These are phyloP conservation scores for Coemansia sp. DNA, from an alignment of 192 early-diverging fungal species.

Conservation along the genomic window DNA sequence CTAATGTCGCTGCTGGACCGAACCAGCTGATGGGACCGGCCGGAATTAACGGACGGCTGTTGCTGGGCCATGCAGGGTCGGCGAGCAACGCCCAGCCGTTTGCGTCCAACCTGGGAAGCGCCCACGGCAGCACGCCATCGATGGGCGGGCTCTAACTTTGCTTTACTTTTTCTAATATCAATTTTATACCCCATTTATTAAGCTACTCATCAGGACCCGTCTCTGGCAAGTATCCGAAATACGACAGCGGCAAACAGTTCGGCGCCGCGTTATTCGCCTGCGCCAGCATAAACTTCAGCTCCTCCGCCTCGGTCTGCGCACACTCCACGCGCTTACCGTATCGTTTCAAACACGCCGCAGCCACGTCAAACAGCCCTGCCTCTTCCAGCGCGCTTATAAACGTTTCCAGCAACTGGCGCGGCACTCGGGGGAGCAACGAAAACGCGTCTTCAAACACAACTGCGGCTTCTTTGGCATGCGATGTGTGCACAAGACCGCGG, in stretches of 20 bases:
- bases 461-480: constrained; percentile 22
- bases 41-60: constrained; percentile 71
- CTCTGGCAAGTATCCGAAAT: constrained; percentile 27
- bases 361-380: constrained; percentile 10
- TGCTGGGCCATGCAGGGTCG: constrained; percentile 57
- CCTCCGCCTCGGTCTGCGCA: constrained; percentile 23
- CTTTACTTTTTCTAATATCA: constrained; percentile 1
- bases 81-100: constrained; percentile 21
- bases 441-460: constrained; percentile 50
- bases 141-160: constrained; percentile 36
- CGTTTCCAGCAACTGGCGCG: constrained; percentile 34
- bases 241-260: constrained; percentile 19
- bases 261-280: constrained; percentile 18
- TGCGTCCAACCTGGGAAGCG: constrained; percentile 15
- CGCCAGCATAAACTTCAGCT: constrained; percentile 21
- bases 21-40: constrained; percentile 65
- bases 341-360: constrained; percentile 3
- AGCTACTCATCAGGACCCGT: not conserved
- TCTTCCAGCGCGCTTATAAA: constrained; percentile 31
- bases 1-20: constrained; percentile 23
- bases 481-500: constrained; percentile 18
- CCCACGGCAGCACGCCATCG: constrained; percentile 29
- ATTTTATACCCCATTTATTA: not conserved
- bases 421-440: constrained; percentile 25
- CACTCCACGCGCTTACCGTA: constrained; percentile 35